Conservation (phyloP, 345 rosid genomes). For the Populus nigra region DNA sequence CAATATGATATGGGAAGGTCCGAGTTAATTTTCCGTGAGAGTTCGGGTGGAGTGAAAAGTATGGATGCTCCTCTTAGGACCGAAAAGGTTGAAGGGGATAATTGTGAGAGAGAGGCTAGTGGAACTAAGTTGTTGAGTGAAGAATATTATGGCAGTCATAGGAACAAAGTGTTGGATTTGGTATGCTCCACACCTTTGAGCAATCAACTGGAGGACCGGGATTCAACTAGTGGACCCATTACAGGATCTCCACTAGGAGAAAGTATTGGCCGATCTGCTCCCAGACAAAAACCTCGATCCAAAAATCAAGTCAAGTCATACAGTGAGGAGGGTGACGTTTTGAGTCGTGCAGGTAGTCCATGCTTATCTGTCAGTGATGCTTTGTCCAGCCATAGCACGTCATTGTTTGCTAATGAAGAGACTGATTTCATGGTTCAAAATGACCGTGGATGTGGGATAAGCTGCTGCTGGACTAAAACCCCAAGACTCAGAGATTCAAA, state of each 20-base stretch:
- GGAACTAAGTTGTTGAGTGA: constrained; percentile 27
- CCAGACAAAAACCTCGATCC: constrained; percentile 26
- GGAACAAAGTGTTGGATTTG: constrained; percentile 36
- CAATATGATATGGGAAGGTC: constrained; percentile 20
- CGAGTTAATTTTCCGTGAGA: constrained; percentile 29
- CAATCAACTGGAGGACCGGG: constrained; percentile 46
- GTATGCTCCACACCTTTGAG: constrained; percentile 28
- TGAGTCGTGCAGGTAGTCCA: constrained; percentile 54
- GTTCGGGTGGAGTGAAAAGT: constrained; percentile 14
- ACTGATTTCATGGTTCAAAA: constrained; percentile 34
- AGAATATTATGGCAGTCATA: constrained; percentile 25
- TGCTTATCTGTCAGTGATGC: constrained; percentile 45
- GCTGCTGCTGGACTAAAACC: constrained; percentile 86
- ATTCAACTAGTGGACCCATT: constrained; percentile 40
- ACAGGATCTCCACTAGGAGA: constrained; percentile 35
- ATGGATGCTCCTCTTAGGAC: constrained; percentile 15
- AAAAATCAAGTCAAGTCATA: constrained; percentile 29
- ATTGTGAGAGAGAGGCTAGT: constrained; percentile 25
- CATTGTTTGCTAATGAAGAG: constrained; percentile 52
- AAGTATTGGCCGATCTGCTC: constrained; percentile 20
- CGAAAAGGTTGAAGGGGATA: constrained; percentile 25
- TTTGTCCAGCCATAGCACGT: constrained; percentile 43
- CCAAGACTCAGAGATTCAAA: constrained; percentile 64
- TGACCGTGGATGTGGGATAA: constrained; percentile 61
- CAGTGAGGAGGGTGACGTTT: constrained; percentile 49